These are phyloP conservation scores for Aspergillus brunneoviolaceus DNA, from an alignment of 2,329 filamentous ascomycete genomes.

Conservation along the genomic window DNA sequence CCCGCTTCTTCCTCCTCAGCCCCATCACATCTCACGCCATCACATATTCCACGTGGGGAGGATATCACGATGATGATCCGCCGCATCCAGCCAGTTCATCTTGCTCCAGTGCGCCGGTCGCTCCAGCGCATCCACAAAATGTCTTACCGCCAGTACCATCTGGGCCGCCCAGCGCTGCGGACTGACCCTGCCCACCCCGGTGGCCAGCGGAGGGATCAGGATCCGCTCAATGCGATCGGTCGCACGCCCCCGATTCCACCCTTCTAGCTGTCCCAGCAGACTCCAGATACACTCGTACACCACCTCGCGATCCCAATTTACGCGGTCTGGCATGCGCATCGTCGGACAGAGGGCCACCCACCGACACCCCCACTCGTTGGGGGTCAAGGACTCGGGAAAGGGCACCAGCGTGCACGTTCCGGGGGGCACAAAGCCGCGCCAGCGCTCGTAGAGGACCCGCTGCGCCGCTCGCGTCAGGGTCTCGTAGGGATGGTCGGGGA, in stretches of 20 bases:
- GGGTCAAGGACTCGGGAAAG: slow-evolving; percentile 43
- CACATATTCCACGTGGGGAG: background rate
- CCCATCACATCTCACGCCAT: background rate
- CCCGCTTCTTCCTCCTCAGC: too few relatives aligned
- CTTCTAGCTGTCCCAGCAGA: slow-evolving; percentile 50
- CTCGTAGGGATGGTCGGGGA: slow-evolving; percentile 45
- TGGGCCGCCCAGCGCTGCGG: slow-evolving; percentile 52
- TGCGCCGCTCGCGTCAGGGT: slow-evolving; percentile 51
- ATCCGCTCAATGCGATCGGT: slow-evolving; percentile 40
- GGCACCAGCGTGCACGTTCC: slow-evolving; percentile 52
- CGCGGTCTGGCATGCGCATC: slow-evolving; percentile 50
- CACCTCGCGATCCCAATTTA: slow-evolving; percentile 53
- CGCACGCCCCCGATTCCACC: slow-evolving; percentile 42
- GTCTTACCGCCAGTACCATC: slow-evolving; percentile 52
- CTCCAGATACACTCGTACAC: slow-evolving; percentile 57
- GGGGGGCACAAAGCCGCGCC: slow-evolving; percentile 53
- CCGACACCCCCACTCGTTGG: slow-evolving; percentile 45
- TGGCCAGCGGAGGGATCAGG: slow-evolving; percentile 55
- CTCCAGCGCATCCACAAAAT: slow-evolving; percentile 51
- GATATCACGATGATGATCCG: slow-evolving; percentile 10
- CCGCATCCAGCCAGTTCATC: slow-evolving; percentile 39
- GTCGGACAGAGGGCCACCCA: slow-evolving; percentile 55
- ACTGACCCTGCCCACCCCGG: slow-evolving; percentile 49
- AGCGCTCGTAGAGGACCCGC: slow-evolving; percentile 46
- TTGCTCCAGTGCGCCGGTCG: slow-evolving; percentile 45